Evolutionary conservation across 345 rosid genomes (phyloP), one percentile per base, ranked within the genome.

Genomic region (Brassica carinata): DNA sequence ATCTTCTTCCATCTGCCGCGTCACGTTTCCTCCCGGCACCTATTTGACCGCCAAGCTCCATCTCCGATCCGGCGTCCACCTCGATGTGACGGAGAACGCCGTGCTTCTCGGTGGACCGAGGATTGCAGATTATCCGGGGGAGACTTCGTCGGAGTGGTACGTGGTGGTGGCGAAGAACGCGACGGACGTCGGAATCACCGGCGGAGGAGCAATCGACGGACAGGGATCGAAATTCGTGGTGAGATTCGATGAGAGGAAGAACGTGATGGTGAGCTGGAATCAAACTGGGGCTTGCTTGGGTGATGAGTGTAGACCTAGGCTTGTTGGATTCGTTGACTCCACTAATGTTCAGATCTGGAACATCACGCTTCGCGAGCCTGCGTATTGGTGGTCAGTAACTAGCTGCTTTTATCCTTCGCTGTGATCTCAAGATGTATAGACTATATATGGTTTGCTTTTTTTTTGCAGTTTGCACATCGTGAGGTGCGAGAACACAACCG

Each of bases 251-350:
- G 84, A 85, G 83, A 85, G 85, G 83, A 92, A 96, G 87, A 93
- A 93, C 82, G 92, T 93, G 82, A 96, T 90, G 98, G 95, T 93
- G 82, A 96, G 98, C 76, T 96, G 98, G 98, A 93, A 93, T 58
- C 57, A 71, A 23, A 96, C 94, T 0, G 96, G 98, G 14, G 91
- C 89, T 74, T 96, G 99, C 76, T 77, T 73, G 40, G 99, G 97
- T 5, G 98, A 93, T 71, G 97, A 93, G 87, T 90, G 95, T 19
- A 80, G 99, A 77, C 99, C 97, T 0, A 83, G 95, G 31, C 76
- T 93, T 38, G 88, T 93, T 38, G 98, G 98, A 1, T 96, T 96
- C 83, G 77, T 92, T 1, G 87, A 86, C 38, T 96, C 90, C 58
- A 85, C 18, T 2, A 90, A 92, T 67, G 96, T 90, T 53, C 72